Base-by-base conservation (phyloP, 1,284 basidiomycete species). In the Gymnopus androsaceus region DNA sequence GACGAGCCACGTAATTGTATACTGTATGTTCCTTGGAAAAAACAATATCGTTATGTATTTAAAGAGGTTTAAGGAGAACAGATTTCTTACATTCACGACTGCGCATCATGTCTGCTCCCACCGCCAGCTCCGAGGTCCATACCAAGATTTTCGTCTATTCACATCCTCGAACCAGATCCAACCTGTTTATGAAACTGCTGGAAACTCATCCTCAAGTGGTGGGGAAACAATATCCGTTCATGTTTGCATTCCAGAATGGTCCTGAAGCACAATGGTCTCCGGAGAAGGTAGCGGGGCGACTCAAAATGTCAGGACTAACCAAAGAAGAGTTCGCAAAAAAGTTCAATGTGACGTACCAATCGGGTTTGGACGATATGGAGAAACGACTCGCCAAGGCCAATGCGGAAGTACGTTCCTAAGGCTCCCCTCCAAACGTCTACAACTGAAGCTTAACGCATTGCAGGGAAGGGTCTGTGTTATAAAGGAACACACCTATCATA, bases 131-230 rank as follows among this genome's bases (percentile, higher is more conserved):
- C 44, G 17, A 46, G 7, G 44, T 46, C 28, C 44, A 28, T 27
- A 31, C 19, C 3, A 37, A 23, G 12, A 21, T 59, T n/a, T 55
- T 59, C 27, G 21, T 59, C 3, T 55, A 42, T 19, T 50, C 54
- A n/a, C 54, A 55, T 40, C 57, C 57, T 52, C 49, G 57, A 33
- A 59, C 57, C n/a, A 55, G 57, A 45, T 52, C 54, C 11, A 59
- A 59, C 42, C 50, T 59, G 15, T 52, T 59, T 8, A 44, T 55
- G 3, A 53, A 49, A n/a, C 36, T 58, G 27, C 46, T 54, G 30
- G 40, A 50, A 28, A 58, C 33, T 23, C 57, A 55, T 36, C 49
- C 54, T 34, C 28, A 47, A 15, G 48, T 59, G n/a, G n/a, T 40
- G n/a, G 14, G 41, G 30, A 45, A 52, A 30, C 57, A 58, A 21